Base-by-base conservation (phyloP, 2,329 filamentous ascomycete species). In the Saccharata proteae region DNA sequence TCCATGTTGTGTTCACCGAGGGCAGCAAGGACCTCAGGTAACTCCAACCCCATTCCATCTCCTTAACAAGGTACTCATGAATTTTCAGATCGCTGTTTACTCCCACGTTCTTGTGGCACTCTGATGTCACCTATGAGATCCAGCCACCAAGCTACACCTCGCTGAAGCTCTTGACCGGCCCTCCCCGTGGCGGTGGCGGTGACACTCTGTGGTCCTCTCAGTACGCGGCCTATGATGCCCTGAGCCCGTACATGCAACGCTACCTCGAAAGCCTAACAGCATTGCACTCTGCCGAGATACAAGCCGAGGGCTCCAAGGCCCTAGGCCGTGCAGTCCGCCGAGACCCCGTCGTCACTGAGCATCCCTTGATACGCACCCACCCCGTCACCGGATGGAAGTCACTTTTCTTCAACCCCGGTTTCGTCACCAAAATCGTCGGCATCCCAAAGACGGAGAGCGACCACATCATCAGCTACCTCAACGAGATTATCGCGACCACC, bases 361-460 rank as follows among this genome's bases (percentile, higher is more conserved):
- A 76, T 42, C 71, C 71, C 2, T 52, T 76, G 2, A 52, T 76
- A 25, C 63, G 71, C 13, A 71, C 68, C 1, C 64, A 77, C 43
- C 70, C 71, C 0, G 70, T 74, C 5, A 76, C 71, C 0, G 69
- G 69, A 7, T 74, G 69, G 69, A 74, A 75, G 48, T 61, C 58
- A 6, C 52, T 76, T 2, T 75, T 71, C 50, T 69, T 69, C 48
- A 72, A 71, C 43, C 67, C 67, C 0, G 67, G 67, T 0, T 73
- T 73, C 41, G 65, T 71, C 5, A 69, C 61, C 6, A 63, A 64
- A 38, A 72, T 73, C 29, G 60, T 70, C n/a, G 70, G 69, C 2
- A 57, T 74, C 3, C 69, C 70, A 3, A 69, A 71, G 40, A 61
- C 59, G 1, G 69, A 72, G 48, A 63, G 57, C 19, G 65, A 71